Evolutionary conservation across 2,329 filamentous ascomycete species (phyloP), one percentile per base, ranked within the genome.

Genomic region (Biscogniauxia sp.): DNA sequence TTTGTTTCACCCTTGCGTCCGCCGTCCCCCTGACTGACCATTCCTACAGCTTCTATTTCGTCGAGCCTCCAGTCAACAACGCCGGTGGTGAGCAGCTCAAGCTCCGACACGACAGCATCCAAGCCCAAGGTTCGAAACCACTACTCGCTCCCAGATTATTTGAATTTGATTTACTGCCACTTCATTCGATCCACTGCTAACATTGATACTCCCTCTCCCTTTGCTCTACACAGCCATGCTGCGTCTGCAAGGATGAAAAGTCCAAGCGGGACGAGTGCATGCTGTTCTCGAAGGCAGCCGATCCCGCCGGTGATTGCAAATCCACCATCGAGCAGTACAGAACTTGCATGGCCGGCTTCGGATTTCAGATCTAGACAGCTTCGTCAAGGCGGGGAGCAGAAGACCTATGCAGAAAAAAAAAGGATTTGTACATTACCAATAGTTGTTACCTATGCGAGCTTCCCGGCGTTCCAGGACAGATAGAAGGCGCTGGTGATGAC

Each of bases 211-310:
- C 23, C 23, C 13, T 15, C 4, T 45, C 2, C n/a, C n/a, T n/a
- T 15, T 51, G 20, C 9, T 23, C 11, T 13, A 6, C n/a, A 61
- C 72, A 97, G 92, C 94, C 94, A 51, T 98, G 95, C 85, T 98
- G 95, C 75, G 95, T 98, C 28, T 99, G 95, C 86, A 97, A 93
- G 75, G 87, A 95, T 52, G 93, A 99, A 77, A 99, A 99, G 78
- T 83, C 91, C 49, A 85, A 85, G 69, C 92, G 95, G 65, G 95
- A 99, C 80, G 93, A 99, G 79, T 99, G 95, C 83, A 98, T 99
- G 94, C 90, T 99, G 59, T 97, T 98, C 81, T 96, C 92, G 59
- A 93, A 86, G 64, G 84, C 91, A 63, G 84, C 88, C 72, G 90
- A 97, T 73, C 92, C 95, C 49, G 85, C 91, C 70, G 84, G 86